Evolutionary conservation across 2,329 filamentous ascomycete species (phyloP).

Genomic region (Colletotrichum tropicicola): DNA sequence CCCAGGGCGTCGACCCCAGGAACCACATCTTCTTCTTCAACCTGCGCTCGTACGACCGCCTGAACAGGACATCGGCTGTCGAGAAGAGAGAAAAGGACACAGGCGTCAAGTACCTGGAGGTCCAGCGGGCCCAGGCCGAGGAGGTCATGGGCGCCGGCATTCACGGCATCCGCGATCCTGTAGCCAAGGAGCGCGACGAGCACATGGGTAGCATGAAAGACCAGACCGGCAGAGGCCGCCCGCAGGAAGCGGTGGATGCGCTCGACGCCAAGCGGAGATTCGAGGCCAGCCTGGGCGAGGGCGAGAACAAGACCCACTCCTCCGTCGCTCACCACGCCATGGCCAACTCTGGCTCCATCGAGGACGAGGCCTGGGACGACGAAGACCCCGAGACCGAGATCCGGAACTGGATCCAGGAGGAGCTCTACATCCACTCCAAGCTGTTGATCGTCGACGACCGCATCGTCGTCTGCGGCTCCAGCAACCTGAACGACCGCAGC

Average conservation of each 20-base stretch:
- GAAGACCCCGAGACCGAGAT: slow-evolving; percentile 77
- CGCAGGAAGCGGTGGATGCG: slow-evolving; percentile 46
- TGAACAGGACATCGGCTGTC: slow-evolving; percentile 82
- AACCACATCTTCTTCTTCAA: slow-evolving; percentile 95
- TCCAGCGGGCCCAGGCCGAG: slow-evolving; percentile 88
- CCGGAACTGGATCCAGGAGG: slow-evolving; percentile 91
- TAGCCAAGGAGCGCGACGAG: slow-evolving; percentile 54
- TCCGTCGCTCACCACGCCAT: slow-evolving; percentile 83
- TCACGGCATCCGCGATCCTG: slow-evolving; percentile 61
- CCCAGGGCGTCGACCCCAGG: slow-evolving; percentile 78
- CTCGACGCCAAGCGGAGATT: slow-evolving; percentile 61
- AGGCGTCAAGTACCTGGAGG: slow-evolving; percentile 84
- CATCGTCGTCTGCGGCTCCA: slow-evolving; percentile 84
- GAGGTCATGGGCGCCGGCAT: slow-evolving; percentile 84
- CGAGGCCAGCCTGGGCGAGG: slow-evolving; percentile 54
- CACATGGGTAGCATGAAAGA: slow-evolving; percentile 56
- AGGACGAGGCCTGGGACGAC: slow-evolving; percentile 80
- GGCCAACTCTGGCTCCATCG: slow-evolving; percentile 68
- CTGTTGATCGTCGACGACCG: slow-evolving; percentile 89
- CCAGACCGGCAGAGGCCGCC: slow-evolving; percentile 35
- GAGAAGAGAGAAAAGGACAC: slow-evolving; percentile 81
- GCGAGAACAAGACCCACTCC: slow-evolving; percentile 46
- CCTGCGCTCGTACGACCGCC: slow-evolving; percentile 87
- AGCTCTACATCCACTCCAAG: slow-evolving; percentile 95
- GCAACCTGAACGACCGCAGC: slow-evolving; percentile 91